A percentile compares a stretch with the other conserved stretches of the same genome.
phyloP scores from a whole-genome alignment of 108 stramenopile genomes.

The Cyclotella cryptica region DNA sequence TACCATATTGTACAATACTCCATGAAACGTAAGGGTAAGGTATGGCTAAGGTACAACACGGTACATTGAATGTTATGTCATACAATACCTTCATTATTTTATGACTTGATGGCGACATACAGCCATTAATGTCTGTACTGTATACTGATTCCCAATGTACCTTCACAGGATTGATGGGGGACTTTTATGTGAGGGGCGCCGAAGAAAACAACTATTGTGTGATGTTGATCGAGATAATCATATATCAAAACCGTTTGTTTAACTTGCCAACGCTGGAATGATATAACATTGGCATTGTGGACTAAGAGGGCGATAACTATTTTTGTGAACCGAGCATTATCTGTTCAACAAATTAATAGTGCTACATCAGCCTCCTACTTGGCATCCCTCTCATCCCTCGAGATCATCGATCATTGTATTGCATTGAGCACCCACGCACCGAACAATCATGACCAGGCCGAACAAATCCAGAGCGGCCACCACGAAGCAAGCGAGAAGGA shows the following conservation, averaged over 20 bases:
- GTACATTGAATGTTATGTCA: too few relatives aligned
- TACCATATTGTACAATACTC: too few relatives aligned
- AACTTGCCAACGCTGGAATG: neutral
- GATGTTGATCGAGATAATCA: too few relatives aligned
- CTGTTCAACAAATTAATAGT: too few relatives aligned
- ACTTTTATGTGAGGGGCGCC: neutral
- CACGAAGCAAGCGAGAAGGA: conserved; percentile 1
- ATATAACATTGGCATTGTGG: neutral
- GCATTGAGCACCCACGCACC: neutral
- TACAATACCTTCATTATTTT: too few relatives aligned
- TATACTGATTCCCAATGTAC: neutral
- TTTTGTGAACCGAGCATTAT: neutral
- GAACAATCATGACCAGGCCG: conserved; percentile 4
- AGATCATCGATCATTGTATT: too few relatives aligned
- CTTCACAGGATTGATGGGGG: neutral
- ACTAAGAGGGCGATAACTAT: neutral
- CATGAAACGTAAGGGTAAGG: too few relatives aligned
- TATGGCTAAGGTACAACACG: too few relatives aligned
- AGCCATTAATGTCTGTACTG: too few relatives aligned
- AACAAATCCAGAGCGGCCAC: neutral
- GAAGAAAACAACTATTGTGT: neutral
- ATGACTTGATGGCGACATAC: too few relatives aligned
- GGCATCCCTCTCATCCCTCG: neutral
- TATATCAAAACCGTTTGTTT: neutral
- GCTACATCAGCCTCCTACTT: too few relatives aligned